Evolutionary conservation across 345 rosid species (phyloP), one percentile per base, ranked within the genome.

Genomic region (Gossypium thurberi): DNA sequence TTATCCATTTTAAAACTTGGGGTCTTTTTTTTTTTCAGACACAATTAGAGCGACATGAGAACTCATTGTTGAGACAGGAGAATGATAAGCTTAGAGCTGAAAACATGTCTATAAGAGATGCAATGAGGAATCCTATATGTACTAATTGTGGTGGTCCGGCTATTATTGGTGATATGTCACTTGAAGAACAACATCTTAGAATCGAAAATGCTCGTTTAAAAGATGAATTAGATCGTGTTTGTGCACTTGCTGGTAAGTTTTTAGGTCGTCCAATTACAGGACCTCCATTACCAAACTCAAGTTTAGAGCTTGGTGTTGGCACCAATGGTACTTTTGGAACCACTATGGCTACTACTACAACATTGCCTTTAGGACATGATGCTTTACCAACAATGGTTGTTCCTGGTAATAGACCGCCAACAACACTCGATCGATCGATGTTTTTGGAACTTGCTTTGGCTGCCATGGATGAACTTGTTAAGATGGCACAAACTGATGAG

Each of bases 121-220:
- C 96, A 0, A 88, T 93, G 98, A 82, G 94, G 73, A 93, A 85
- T 77, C 97, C 98, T 44, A 89, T 89, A 51, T 96, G 99, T 74
- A 81, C 84, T 48, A 91, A 85, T 84, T 96, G 99, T 50, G 97
- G 99, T 3, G 93, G 93, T 76, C 93, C 97, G 5, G 93, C 98
- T 2, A 82, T 93, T 0, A 81, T 87, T 7, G 96, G 92, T 2
- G 96, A 96, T 20, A 80, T 91, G 17, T 93, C 99, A 14, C 77
- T 90, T 2, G 97, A 96, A 74, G 98, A 96, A 65, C 98, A 96
- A 76, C 97, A 93, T 59, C 85, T 93, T 2, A 70, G 96, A 75
- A 85, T 93, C 14, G 99, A 95, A 74, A 95, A 92, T 78, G 86
- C 94, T 1, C 85, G 98, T 0, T 83, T 93, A 51, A 93, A 90